Conservation (phyloP, 257 asterid genomes). For the Gardenia jasminoides region DNA sequence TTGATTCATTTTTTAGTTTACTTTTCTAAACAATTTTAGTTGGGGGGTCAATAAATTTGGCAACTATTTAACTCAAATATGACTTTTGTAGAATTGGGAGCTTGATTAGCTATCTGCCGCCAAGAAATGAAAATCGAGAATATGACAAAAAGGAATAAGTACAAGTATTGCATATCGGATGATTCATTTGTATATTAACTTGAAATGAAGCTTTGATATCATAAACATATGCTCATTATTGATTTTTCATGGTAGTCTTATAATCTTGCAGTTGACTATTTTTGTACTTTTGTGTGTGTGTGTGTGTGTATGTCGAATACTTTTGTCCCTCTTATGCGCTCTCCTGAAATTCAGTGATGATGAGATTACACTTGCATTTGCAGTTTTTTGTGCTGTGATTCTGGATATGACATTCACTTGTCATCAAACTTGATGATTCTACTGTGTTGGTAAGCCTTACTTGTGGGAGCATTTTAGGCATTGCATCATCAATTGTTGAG, state of each 20-base stretch:
- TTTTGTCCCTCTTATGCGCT: no score
- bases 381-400: not conserved
- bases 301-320: no score
- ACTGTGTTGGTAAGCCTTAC: conserved; percentile 69
- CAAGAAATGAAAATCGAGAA: not conserved
- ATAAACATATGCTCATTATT: not conserved
- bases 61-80: not conserved
- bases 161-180: not conserved
- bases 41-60: not conserved
- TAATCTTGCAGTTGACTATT: not conserved
- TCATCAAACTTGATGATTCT: conserved; percentile 70
- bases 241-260: not conserved
- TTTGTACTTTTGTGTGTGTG: not conserved
- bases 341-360: not conserved
- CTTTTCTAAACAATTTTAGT: not conserved
- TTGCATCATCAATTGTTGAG: conserved; percentile 88
- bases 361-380: not conserved
- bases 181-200: not conserved
- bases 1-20: not conserved
- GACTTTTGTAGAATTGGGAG: not conserved
- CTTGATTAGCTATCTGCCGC: not conserved
- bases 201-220: not conserved
- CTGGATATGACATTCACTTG: not conserved
- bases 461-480: conserved; percentile 93
- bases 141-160: no score